These are phyloP conservation scores for Backusella tuberculispora DNA, from an alignment of 192 early-diverging fungal species.

Conservation along the genomic window DNA sequence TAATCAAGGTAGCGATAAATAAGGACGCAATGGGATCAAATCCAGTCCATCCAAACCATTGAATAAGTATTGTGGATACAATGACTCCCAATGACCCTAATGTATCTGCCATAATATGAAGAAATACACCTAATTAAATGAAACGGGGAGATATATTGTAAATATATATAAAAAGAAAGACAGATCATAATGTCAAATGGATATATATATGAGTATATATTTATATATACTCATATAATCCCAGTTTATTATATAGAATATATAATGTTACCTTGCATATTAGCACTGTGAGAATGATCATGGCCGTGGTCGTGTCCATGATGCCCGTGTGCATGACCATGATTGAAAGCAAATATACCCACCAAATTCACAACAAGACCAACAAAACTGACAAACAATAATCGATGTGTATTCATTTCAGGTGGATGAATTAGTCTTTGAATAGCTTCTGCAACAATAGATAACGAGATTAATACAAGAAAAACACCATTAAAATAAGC, in stretches of 20 bases:
- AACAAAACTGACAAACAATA: constrained; percentile 87
- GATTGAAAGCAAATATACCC: constrained; percentile 93
- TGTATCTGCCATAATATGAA: constrained; percentile 94
- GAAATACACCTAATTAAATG: constrained; percentile 70
- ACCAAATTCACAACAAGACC: constrained; percentile 93
- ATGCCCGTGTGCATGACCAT: constrained; percentile 76
- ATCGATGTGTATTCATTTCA: constrained; percentile 82
- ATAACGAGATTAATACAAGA: constrained; percentile 86
- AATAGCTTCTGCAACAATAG: constrained; percentile 90
- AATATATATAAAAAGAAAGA: background rate
- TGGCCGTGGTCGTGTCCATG: constrained; percentile 53
- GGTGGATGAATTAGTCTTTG: constrained; percentile 84
- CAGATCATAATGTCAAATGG: too few species aligned
- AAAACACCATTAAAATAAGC: constrained; percentile 96
- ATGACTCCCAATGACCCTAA: constrained; percentile 96
- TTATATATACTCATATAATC: background rate
- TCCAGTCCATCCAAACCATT: constrained; percentile 92
- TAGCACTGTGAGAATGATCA: constrained; percentile 69
- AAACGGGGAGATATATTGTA: background rate
- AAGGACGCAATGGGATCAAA: constrained; percentile 96
- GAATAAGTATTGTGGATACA: constrained; percentile 88
- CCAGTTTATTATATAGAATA: background rate
- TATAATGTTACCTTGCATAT: constrained; percentile 75
- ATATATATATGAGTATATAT: background rate
- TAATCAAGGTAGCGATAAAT: constrained; percentile 86